Conservation (phyloP, 148 eudicot genomes). For the Rhododendron ferrugineum region DNA sequence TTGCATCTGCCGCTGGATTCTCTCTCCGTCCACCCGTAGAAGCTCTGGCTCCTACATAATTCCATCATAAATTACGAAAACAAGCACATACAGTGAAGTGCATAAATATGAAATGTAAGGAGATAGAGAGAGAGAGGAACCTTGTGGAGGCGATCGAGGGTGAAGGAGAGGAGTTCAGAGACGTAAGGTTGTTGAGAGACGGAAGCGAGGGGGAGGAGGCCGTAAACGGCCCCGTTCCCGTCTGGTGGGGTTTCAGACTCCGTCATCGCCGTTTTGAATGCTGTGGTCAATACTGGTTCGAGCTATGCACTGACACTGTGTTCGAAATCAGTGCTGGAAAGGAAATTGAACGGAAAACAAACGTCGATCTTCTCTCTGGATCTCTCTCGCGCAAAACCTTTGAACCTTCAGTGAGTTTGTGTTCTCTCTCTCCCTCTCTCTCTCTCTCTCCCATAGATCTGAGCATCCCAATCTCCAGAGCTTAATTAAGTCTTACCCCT, state of each 20-base stretch:
- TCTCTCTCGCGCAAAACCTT: not conserved
- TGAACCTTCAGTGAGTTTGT: not conserved
- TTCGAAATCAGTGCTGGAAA: not conserved
- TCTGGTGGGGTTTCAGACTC: conserved; percentile 30
- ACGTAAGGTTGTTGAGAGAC: conserved; percentile 89
- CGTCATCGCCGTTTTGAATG: conserved; percentile 13
- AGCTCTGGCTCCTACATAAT: conserved; percentile 86
- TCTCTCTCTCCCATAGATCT: not conserved
- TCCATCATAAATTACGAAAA: not conserved
- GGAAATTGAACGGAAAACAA: not conserved
- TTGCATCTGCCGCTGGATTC: conserved; percentile 95
- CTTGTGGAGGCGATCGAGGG: conserved; percentile 99
- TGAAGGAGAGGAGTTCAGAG: conserved; percentile 95
- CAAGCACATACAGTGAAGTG: not conserved
- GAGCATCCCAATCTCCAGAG: not conserved
- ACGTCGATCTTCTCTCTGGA: not conserved
- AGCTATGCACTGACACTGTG: not conserved
- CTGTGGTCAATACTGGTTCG: not conserved
- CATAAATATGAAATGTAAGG: not conserved
- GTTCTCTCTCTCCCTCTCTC: not conserved
- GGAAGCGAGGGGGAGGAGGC: conserved; percentile 77
- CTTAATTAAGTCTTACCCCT: not conserved
- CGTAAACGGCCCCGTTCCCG: conserved; percentile 34
- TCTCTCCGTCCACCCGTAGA: conserved; percentile 89
- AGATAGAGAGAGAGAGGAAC: conserved; percentile 16